These are phyloP conservation scores for Fraxinus albicans DNA, from an alignment of 305 asterid genomes.

Conservation along the genomic window DNA sequence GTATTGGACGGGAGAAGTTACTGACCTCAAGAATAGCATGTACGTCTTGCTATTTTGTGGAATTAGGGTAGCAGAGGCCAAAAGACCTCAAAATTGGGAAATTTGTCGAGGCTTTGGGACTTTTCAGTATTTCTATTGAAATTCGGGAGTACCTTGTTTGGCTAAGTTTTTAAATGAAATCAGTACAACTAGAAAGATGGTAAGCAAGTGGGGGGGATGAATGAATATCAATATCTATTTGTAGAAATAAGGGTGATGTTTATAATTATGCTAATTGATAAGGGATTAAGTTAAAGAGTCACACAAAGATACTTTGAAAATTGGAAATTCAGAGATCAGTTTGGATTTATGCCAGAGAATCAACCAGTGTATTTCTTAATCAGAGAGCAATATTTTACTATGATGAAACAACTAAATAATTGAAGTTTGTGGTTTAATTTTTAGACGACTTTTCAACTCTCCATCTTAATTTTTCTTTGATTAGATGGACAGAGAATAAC, in stretches of 20 bases:
- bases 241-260: neutral
- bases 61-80: too few relatives aligned
- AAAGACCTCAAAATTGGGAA: too few relatives aligned
- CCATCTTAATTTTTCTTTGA: neutral
- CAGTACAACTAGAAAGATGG: neutral
- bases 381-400: neutral
- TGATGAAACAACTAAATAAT: neutral
- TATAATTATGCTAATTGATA: too few relatives aligned
- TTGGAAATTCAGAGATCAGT: neutral
- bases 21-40: neutral
- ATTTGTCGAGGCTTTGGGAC: too few relatives aligned
- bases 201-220: neutral
- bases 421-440: too few relatives aligned
- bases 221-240: too few relatives aligned
- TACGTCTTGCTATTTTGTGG: neutral
- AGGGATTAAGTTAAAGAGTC: neutral
- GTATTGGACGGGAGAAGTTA: neutral
- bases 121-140: too few relatives aligned
- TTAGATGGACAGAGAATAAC: neutral
- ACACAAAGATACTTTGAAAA: neutral
- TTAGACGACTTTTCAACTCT: neutral
- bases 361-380: neutral
- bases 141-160: too few relatives aligned
- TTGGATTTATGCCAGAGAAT: neutral
- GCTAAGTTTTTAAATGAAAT: too few relatives aligned